Percentiles rank a stretch among this genome's conserved stretches.
These are phyloP conservation scores for Leucocoprinus birnbaumii DNA, from an alignment of 768 basidiomycete species.

Conservation along the genomic window DNA sequence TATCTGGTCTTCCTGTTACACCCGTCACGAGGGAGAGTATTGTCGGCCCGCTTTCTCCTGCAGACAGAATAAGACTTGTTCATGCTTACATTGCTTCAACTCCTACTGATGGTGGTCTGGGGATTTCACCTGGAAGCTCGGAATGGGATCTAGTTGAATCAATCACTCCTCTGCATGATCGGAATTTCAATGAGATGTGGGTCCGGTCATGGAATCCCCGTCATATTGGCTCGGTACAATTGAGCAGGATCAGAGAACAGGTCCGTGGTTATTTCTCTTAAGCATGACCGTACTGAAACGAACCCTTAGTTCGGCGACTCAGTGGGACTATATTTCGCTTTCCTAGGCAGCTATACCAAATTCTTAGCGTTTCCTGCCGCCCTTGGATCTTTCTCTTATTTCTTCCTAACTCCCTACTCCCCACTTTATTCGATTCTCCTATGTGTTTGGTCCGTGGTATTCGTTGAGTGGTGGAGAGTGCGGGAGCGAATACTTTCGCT, in stretches of 20 bases:
- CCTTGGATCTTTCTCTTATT: constrained; percentile 68
- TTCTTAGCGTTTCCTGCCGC: constrained; percentile 74
- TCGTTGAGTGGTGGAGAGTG: constrained; percentile 92
- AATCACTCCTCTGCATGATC: constrained; percentile 83
- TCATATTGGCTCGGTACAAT: constrained; percentile 60
- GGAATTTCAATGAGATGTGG: constrained; percentile 78
- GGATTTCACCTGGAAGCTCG: constrained; percentile 66
- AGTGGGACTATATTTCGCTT: constrained; percentile 86
- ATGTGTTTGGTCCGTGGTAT: constrained; percentile 77
- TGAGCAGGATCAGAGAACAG: constrained; percentile 72
- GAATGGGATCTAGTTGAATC: constrained; percentile 82
- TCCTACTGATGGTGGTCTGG: constrained; percentile 74
- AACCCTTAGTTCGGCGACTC: constrained; percentile 65
- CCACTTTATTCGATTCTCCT: constrained; percentile 72
- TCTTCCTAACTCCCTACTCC: constrained; percentile 71
- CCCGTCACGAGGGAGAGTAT: constrained; percentile 43
- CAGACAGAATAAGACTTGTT: constrained; percentile 80
- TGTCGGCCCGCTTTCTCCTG: constrained; percentile 51
- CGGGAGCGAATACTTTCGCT: constrained; percentile 82
- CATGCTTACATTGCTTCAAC: constrained; percentile 69
- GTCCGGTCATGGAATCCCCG: constrained; percentile 70
- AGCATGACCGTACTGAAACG: not conserved
- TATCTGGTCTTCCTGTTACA: constrained; percentile 64
- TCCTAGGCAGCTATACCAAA: constrained; percentile 81
- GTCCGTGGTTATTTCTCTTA: constrained; percentile 25